Base-by-base conservation (phyloP, 768 basidiomycete genomes). In the Brasilioporus rufonigricans region DNA sequence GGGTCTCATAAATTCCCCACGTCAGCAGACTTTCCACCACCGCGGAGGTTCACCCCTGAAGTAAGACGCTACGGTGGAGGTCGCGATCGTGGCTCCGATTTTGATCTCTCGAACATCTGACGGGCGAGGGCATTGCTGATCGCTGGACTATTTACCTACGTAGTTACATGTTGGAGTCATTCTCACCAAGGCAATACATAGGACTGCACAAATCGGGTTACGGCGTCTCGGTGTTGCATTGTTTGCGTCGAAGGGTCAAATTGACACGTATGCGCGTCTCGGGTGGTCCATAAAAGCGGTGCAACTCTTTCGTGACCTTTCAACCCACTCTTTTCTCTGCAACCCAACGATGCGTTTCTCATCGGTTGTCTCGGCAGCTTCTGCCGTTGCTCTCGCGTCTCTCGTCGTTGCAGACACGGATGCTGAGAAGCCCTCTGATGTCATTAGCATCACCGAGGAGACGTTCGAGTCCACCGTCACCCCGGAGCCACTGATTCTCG, bases 21-120 rank as follows among this genome's bases (percentile, higher is more conserved):
- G n/a, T 73, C 76, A 14, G 89, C 76, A 13, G 89, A 85, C 48
- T 91, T 93, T 66, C 91, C 91, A 1, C 83, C 84, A 14, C 91
- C 91, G 5, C 81, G 89, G 38, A 75, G 76, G 26, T 93, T 91
- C 68, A 66, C 67, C 33, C 64, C 69, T 6, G 73, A 66, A 31
- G 61, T 67, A 27, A 86, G 78, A 64, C 74, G 75, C 39, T 94
- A 94, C 65, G 72, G 70, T 13, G 85, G 84, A 65, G 87, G 88
- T 29, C 82, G 84, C 49, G 72, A 76, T 61, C 77, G 76, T 53
- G 91, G 91, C n/a, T 84, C 86, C 61, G 78, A 82, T 52, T 92
- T 91, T 73, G 81, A 90, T 71, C 56, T 81, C 31, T 67, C 68
- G 14, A 66, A 57, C 29, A 60, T 79, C 38, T 76, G 61, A 56